Evolutionary conservation across 202 grass and related monocot genomes (phyloP).

Genomic region (Musa balbisiana): DNA sequence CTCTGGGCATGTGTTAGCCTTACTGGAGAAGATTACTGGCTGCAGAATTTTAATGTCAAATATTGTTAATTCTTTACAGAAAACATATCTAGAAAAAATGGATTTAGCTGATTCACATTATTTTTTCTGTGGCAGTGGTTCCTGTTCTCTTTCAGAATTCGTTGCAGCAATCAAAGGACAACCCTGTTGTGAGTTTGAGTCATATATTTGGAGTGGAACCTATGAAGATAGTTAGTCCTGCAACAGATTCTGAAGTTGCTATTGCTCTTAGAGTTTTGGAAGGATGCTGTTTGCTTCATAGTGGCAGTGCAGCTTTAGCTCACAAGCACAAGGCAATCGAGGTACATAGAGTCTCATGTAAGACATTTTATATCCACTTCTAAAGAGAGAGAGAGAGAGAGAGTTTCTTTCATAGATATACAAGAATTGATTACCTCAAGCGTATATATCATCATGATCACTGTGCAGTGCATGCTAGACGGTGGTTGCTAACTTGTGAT

Average conservation of each 20-base stretch:
- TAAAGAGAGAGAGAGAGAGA: neutral
- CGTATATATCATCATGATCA: neutral
- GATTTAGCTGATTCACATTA: constrained; percentile 29
- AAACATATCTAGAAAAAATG: constrained; percentile 17
- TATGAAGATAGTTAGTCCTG: constrained; percentile 64
- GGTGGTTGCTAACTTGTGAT: neutral
- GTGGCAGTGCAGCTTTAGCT: constrained; percentile 66
- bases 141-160: constrained; percentile 95
- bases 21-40: neutral
- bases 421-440: neutral
- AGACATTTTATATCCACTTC: constrained; percentile 2
- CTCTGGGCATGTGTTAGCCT: neutral
- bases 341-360: constrained; percentile 32
- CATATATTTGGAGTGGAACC: constrained; percentile 75
- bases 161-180: constrained; percentile 59
- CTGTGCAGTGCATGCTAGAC: neutral
- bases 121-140: constrained; percentile 84
- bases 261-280: constrained; percentile 95
- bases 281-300: constrained; percentile 94
- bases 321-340: constrained; percentile 91
- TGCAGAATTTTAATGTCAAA: neutral
- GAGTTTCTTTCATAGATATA: neutral
- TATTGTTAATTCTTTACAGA: neutral
- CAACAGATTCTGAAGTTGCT: constrained; percentile 83
- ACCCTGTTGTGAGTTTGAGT: constrained; percentile 54